Percentiles rank a stretch among this genome's conserved stretches.
phyloP scores from a whole-genome alignment of 345 rosid species.

The Noccaea caerulescens region DNA sequence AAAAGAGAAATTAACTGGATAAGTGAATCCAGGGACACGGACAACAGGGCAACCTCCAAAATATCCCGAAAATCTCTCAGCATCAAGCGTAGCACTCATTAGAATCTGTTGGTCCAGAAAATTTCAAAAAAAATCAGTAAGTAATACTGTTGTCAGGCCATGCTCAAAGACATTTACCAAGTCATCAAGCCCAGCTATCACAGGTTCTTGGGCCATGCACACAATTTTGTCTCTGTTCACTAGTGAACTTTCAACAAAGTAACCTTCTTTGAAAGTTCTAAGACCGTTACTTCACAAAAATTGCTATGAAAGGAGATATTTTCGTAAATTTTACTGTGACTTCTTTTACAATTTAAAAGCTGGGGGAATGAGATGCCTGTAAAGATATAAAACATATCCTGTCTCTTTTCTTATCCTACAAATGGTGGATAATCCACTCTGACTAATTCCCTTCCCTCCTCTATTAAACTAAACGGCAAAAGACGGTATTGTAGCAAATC shows the following conservation, averaged over 20 bases:
- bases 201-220: constrained; percentile 17
- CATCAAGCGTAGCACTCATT: constrained; percentile 97
- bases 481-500: too few species aligned
- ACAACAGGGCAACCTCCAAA: constrained; percentile 96
- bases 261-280: background rate
- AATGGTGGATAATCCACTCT: too few species aligned
- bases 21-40: constrained; percentile 88
- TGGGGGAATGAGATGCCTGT: too few species aligned
- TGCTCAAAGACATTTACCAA: constrained; percentile 17
- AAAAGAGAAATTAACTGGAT: constrained; percentile 63
- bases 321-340: too few species aligned
- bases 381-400: too few species aligned
- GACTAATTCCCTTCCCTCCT: too few species aligned
- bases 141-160: background rate
- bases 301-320: too few species aligned
- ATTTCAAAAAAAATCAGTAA: constrained; percentile 21
- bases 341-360: too few species aligned
- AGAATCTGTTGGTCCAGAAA: constrained; percentile 56
- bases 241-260: background rate
- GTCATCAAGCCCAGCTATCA: constrained; percentile 16
- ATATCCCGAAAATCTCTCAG: constrained; percentile 85
- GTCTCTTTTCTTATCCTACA: too few species aligned
- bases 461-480: too few species aligned
- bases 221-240: background rate
- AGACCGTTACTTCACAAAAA: background rate